phyloP scores from a whole-genome alignment of 2,329 filamentous ascomycete genomes.

The Colletotrichum nymphaeae region DNA sequence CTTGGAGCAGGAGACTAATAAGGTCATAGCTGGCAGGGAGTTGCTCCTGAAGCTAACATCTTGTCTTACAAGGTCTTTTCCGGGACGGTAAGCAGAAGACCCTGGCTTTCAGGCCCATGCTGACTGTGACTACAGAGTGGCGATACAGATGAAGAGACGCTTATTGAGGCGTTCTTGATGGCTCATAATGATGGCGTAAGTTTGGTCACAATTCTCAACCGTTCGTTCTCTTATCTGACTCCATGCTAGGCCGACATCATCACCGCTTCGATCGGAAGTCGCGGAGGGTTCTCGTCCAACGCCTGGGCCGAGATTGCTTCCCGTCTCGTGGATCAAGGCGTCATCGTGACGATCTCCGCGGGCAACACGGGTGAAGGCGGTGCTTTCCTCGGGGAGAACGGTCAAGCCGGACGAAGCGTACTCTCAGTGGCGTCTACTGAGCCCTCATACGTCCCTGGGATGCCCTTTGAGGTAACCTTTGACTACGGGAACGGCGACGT shows the following conservation, averaged over 20 bases:
- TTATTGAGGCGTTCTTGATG: conserved; percentile 45
- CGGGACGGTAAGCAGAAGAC: neutral
- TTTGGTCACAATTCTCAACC: rapidly evolving
- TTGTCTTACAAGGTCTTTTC: conserved; percentile 46
- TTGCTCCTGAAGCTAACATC: conserved; percentile 44
- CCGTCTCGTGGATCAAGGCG: conserved; percentile 53
- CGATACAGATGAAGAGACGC: conserved; percentile 41
- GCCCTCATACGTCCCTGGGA: conserved; percentile 31
- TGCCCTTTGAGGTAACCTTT: conserved; percentile 30
- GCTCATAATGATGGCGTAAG: conserved; percentile 44
- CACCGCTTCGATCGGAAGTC: conserved; percentile 46
- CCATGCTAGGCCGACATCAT: conserved; percentile 44
- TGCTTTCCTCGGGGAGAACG: conserved; percentile 51
- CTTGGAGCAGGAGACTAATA: too few species aligned
- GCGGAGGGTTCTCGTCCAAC: conserved; percentile 40
- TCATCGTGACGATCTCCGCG: conserved; percentile 52
- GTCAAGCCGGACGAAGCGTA: conserved; percentile 52
- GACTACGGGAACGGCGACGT: neutral
- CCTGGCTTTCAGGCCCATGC: neutral
- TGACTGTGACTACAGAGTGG: conserved; percentile 6
- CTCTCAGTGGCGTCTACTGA: conserved; percentile 56
- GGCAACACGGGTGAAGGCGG: conserved; percentile 56
- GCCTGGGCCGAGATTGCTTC: conserved; percentile 49
- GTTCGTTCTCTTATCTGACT: neutral
- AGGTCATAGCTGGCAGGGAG: conserved; percentile 34